Percentiles rank a stretch among this genome's conserved stretches.
These are phyloP conservation scores for Trichoderma breve DNA, from an alignment of 2,329 filamentous ascomycete genomes.

Conservation along the genomic window DNA sequence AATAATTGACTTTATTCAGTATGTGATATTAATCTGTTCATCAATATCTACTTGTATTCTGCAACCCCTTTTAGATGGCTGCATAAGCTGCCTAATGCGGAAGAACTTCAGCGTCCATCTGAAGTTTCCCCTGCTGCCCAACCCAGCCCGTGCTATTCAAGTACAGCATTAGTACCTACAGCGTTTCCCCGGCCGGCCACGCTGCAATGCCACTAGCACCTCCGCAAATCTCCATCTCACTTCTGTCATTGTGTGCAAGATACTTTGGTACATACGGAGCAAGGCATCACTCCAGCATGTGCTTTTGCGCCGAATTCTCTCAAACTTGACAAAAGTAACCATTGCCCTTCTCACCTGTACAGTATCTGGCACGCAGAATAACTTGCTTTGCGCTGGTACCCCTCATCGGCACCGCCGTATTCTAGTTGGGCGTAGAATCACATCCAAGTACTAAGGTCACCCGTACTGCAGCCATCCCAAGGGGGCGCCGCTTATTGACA, in stretches of 20 bases:
- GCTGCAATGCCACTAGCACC: background rate
- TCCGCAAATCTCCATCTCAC: slow-evolving; percentile 8
- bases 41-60: background rate
- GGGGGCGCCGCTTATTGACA: background rate
- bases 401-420: background rate
- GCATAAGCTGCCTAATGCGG: background rate
- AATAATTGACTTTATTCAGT: background rate
- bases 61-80: background rate
- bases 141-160: background rate
- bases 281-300: background rate
- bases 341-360: background rate
- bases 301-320: background rate
- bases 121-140: background rate
- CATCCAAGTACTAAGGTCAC: background rate
- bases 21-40: background rate
- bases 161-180: background rate
- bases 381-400: background rate
- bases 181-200: background rate
- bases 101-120: background rate
- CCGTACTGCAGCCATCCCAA: background rate
- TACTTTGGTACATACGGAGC: background rate
- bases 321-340: background rate
- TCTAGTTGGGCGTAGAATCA: background rate
- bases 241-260: background rate
- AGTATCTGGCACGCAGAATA: background rate